Evolutionary conservation across 208 protist species (phyloP), one percentile per base, ranked within the genome.

Genomic region (Wallacemonas sp.): DNA sequence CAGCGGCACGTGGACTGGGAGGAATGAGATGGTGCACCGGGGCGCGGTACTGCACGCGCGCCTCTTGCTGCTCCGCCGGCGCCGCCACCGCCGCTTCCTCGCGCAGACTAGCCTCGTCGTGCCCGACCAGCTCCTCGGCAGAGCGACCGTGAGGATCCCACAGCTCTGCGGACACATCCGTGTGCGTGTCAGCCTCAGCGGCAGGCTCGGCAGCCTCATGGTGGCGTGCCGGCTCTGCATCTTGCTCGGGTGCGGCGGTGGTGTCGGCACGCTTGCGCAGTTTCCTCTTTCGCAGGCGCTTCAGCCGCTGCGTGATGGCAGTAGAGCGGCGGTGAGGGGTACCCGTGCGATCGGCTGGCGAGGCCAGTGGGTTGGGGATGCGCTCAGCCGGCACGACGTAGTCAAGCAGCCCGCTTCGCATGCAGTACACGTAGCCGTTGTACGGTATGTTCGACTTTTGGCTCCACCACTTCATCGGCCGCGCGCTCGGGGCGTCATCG

Each of bases 381-480:
- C 51, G 59, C 69, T 94, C 90, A 2, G 83, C 64, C 33, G 82
- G 73, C 46, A 62, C 63, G 8, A 93, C 68, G 28, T 66, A 39
- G 55, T 91, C 79, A 5, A 96, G 68, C 42, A 88, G 59, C 11
- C 82, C 81, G 54, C 82, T 90, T 6, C 90, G 82, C 76, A 87
- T 80, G 63, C 63, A 81, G 62, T 91, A 96, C 62, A 96, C 65
- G 64, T 90, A 84, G 17, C 86, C 87, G 62, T 80, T 93, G 78
- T 96, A 96, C 28, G 90, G 90, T 72, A 93, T 82, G 72, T 92
- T 93, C 21, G 82, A 90, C 68, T 93, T 93, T 33, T 96, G 90
- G 55, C 76, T 89, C 90, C 90, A 96, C 88, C 90, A 96, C 73
- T 92, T 91, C 42, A 89, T 75, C 51, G 90, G 87, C 39, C 87